Percentiles rank a stretch among this genome's conserved stretches.
Conservation (phyloP, 371 early-diverging fungal genomes). For the Mortierella polycephala region DNA sequence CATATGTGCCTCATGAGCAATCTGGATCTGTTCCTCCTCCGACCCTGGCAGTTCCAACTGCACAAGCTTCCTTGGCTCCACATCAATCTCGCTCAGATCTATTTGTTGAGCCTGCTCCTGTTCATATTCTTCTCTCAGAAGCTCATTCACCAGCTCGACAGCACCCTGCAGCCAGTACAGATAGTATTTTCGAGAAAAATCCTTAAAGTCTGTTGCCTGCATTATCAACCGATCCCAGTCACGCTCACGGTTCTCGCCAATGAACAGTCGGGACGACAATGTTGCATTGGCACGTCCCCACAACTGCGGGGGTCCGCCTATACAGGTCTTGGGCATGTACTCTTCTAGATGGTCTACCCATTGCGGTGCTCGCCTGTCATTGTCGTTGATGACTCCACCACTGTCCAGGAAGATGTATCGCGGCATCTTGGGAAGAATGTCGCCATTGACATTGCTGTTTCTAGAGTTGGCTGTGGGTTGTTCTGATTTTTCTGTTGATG, state of each 20-base stretch:
- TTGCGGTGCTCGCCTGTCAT: constrained; percentile 32
- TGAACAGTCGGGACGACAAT: constrained; percentile 12
- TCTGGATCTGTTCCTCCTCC: constrained; percentile 29
- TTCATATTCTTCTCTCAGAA: constrained; percentile 25
- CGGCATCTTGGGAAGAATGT: constrained; percentile 17
- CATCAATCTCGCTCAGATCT: neutral
- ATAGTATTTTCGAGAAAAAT: constrained; percentile 19
- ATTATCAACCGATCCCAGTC: constrained; percentile 10
- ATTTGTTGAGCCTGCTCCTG: neutral
- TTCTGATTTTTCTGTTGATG: too few species aligned
- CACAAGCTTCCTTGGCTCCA: neutral
- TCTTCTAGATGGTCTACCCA: constrained; percentile 22
- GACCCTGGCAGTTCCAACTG: constrained; percentile 22
- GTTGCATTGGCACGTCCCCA: constrained; percentile 30
- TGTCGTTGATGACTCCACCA: constrained; percentile 51
- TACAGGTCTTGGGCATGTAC: constrained; percentile 21
- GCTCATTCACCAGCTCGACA: constrained; percentile 13
- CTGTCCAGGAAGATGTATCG: constrained; percentile 47
- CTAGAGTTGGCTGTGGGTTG: neutral
- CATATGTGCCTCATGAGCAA: constrained; percentile 19
- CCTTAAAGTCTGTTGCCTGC: constrained; percentile 5
- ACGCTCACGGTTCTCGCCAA: neutral
- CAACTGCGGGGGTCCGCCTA: constrained; percentile 28
- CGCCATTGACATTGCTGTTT: neutral
- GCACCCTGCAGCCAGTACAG: constrained; percentile 24